Conservation (phyloP, 352 stramenopile genomes). For the Phytophthora pisi region DNA sequence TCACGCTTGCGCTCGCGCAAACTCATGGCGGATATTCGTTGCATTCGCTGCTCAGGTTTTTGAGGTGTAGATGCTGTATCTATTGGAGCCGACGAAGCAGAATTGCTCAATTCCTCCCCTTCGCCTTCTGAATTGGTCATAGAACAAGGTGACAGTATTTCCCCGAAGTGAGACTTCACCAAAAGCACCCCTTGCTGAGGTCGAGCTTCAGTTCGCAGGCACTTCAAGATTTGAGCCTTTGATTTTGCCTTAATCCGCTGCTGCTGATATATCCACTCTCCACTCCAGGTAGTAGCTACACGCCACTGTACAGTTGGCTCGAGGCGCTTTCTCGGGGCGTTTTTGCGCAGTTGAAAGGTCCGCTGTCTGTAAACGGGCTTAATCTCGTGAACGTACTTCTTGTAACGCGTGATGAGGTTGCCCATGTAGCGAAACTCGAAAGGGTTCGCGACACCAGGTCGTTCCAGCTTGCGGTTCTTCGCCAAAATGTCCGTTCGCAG, state of each 20-base stretch:
- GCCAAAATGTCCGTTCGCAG: slow-evolving; percentile 41
- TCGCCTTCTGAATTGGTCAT: slow-evolving; percentile 5
- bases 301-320: slow-evolving; percentile 43
- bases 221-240: slow-evolving; percentile 49
- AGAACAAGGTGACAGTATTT: slow-evolving; percentile 46
- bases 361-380: slow-evolving; percentile 60
- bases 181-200: slow-evolving; percentile 34
- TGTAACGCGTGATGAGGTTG: slow-evolving; percentile 63
- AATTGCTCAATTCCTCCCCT: neutral
- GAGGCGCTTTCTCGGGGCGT: slow-evolving; percentile 34
- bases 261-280: slow-evolving; percentile 68
- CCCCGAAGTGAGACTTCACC: slow-evolving; percentile 58
- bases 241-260: slow-evolving; percentile 31
- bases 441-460: slow-evolving; percentile 31
- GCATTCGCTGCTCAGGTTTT: slow-evolving; percentile 28
- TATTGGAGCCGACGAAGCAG: neutral
- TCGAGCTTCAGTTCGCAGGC: slow-evolving; percentile 36
- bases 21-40: slow-evolving; percentile 28
- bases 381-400: slow-evolving; percentile 60
- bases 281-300: slow-evolving; percentile 63
- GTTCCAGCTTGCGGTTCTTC: slow-evolving; percentile 47
- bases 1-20: slow-evolving; percentile 33
- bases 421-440: slow-evolving; percentile 77
- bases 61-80: slow-evolving; percentile 1
- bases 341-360: slow-evolving; percentile 35